Evolutionary conservation across 345 rosid species (phyloP), one percentile per base, ranked within the genome.

Genomic region (Arabis hirsuta): DNA sequence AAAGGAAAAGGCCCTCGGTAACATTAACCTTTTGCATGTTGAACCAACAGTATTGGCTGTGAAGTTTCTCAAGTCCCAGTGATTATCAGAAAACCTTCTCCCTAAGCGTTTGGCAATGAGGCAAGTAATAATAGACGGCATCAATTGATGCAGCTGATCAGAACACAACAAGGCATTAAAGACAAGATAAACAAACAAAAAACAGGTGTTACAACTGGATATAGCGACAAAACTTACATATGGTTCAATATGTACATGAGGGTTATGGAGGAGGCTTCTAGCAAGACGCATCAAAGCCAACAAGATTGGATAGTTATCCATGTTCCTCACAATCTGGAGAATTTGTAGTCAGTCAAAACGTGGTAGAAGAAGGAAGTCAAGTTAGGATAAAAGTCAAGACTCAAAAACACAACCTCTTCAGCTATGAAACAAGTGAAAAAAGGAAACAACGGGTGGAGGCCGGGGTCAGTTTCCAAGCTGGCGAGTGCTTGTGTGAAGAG

Each of bases 31-130:
- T 81, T 81, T 85, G 85, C 91, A 92, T 73, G 86, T 82, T 65
- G 78, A 85, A 76, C 91, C 87, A 70, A 90, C 63, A 19, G 88
- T 82, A 65, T 75, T 75, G 24, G 91, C 96, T 36, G 92, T 39
- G 63, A 87, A 86, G 81, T 92, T 80, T 75, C 96, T 82, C 64
- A 92, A 86, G 46, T 87, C 87, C 98, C 96, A 90, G 76, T 90
- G 95, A 70, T 82, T 85, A 78, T 92, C 91, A 10, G 86, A 80
- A 42, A 84, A 66, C 59, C 83, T 84, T 75, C 69, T 83, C 48
- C 98, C 96, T 75, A 87, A 67, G 72, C 84, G 81, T 74, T 85
- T 88, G 42, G 90, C 84, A 67, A 87, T 86, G 53, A 90, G 83
- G 85, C 98, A 92, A 64, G 95, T 92, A 43, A 88, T 52, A 71